Percentiles rank a stretch among this genome's conserved stretches.
These are phyloP conservation scores for Trypanosoma mega DNA, from an alignment of 208 protist genomes.

Conservation along the genomic window DNA sequence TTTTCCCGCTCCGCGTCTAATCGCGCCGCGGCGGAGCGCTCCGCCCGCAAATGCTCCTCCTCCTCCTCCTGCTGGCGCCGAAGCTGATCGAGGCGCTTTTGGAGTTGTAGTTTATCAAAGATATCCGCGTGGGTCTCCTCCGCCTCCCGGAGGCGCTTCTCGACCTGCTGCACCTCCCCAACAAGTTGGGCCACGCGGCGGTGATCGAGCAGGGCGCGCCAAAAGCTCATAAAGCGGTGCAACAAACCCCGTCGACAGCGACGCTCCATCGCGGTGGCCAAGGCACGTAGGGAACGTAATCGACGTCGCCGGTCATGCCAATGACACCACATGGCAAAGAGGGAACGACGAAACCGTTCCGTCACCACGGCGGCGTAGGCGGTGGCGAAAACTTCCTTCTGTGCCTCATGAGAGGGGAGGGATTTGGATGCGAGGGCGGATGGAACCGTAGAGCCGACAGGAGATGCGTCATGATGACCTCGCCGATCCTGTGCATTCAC, in stretches of 20 bases:
- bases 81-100: constrained; percentile 70
- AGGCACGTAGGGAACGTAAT: constrained; percentile 30
- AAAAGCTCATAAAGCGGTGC: constrained; percentile 41
- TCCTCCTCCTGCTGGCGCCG: constrained; percentile 44
- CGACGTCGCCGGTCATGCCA: constrained; percentile 35
- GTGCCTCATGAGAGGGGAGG: too few species aligned
- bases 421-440: too few species aligned
- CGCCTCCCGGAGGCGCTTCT: constrained; percentile 38
- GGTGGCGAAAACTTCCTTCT: too few species aligned
- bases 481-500: too few species aligned
- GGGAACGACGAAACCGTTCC: constrained; percentile 20
- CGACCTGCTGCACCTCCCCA: constrained; percentile 37
- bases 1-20: constrained; percentile 8
- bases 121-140: constrained; percentile 69
- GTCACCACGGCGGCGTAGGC: constrained; percentile 19
- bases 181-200: constrained; percentile 23
- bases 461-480: too few species aligned
- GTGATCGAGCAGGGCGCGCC: constrained; percentile 43
- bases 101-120: constrained; percentile 84
- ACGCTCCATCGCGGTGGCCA: constrained; percentile 42
- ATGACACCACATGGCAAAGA: constrained; percentile 44
- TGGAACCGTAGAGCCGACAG: too few species aligned
- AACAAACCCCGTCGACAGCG: constrained; percentile 36
- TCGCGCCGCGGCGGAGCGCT: constrained; percentile 17
- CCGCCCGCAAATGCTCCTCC: constrained; percentile 32